Evolutionary conservation across 2,329 filamentous ascomycete species (phyloP).

Genomic region (Talaromyces rugulosus): DNA sequence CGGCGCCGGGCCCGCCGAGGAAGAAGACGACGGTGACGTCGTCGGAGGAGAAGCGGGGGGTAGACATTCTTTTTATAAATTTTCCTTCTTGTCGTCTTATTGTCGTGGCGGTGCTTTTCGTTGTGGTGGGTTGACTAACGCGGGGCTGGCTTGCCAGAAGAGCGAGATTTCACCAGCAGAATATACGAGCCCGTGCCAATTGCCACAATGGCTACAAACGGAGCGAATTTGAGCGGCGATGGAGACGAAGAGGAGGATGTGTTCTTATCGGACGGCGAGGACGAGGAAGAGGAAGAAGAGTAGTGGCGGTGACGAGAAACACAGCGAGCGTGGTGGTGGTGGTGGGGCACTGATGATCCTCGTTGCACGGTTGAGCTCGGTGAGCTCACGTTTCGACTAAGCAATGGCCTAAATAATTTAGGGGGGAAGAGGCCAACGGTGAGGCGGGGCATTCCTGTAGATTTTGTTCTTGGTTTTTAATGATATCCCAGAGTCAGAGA

Average conservation of each 20-base stretch:
- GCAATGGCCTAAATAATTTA: too few species aligned
- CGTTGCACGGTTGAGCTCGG: background rate
- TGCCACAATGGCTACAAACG: conserved; percentile 42
- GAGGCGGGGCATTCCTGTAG: too few species aligned
- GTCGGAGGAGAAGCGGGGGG: conserved; percentile 70
- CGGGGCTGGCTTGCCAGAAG: conserved; percentile 20
- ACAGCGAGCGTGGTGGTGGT: background rate
- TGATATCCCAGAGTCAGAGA: too few species aligned
- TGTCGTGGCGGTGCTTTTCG: conserved; percentile 20
- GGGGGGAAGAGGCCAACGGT: too few species aligned
- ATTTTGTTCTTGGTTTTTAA: too few species aligned
- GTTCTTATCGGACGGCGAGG: conserved; percentile 20
- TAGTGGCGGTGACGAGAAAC: conserved; percentile 2
- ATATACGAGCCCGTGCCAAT: conserved; percentile 48
- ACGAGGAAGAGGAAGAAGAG: conserved; percentile 13
- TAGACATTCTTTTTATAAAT: conserved; percentile 46
- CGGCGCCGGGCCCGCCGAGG: conserved; percentile 89
- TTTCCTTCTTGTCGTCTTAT: conserved; percentile 15
- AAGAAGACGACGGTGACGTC: conserved; percentile 94
- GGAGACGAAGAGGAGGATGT: conserved; percentile 15
- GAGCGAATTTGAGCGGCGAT: conserved; percentile 39
- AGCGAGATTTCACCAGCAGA: conserved; percentile 48
- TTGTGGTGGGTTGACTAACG: background rate
- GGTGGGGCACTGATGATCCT: conserved; percentile 8
- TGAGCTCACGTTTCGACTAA: background rate